Conservation (phyloP, 2,329 filamentous ascomycete species). For the Hypoxylon rubiginosum region DNA sequence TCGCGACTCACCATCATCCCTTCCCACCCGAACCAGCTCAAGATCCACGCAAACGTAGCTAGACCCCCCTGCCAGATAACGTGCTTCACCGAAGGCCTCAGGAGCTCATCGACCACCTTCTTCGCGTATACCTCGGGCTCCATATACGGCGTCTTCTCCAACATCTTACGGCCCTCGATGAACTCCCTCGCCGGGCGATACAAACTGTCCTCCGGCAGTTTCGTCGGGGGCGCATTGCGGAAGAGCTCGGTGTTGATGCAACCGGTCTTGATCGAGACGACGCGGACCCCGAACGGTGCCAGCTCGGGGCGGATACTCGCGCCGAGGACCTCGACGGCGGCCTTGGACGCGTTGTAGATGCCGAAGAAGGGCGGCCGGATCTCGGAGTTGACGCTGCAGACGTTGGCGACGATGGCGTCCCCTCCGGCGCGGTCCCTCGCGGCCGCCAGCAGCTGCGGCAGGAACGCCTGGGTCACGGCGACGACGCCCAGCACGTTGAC, state of each 20-base stretch:
- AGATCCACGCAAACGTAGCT: constrained; percentile 41
- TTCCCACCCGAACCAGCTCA: constrained; percentile 48
- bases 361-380: constrained; percentile 41
- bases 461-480: constrained; percentile 38
- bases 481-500: constrained; percentile 43
- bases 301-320: constrained; percentile 45
- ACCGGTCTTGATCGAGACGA: constrained; percentile 47
- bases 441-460: constrained; percentile 35
- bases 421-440: neutral
- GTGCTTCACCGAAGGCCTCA: constrained; percentile 37
- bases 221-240: constrained; percentile 37
- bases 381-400: constrained; percentile 43
- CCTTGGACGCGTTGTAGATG: constrained; percentile 49
- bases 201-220: constrained; percentile 42
- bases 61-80: constrained; percentile 46
- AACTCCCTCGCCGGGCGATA: constrained; percentile 42
- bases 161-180: constrained; percentile 41
- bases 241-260: constrained; percentile 41
- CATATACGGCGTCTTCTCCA: constrained; percentile 34
- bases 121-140: constrained; percentile 39
- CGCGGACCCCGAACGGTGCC: constrained; percentile 45
- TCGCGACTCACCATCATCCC: constrained; percentile 42
- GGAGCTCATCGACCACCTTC: constrained; percentile 39
- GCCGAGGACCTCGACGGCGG: constrained; percentile 44
- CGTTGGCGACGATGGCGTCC: constrained; percentile 41